Evolutionary conservation across 2,329 filamentous ascomycete genomes (phyloP), one percentile per base, ranked within the genome.

Genomic region (Sclerotinia sclerotiorum): DNA sequence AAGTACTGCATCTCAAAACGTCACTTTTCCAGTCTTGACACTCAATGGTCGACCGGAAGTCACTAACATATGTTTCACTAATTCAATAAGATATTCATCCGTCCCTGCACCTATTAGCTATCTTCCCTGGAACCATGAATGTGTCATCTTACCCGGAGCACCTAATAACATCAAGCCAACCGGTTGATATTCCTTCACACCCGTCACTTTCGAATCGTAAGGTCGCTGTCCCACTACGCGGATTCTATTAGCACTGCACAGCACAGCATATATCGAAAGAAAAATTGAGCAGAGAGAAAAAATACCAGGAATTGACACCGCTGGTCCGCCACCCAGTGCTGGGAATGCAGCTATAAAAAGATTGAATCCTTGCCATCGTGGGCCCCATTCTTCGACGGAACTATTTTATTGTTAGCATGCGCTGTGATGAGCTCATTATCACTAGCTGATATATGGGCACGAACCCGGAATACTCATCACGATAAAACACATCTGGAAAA

Each of bases 331-430:
- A 39, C 73, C 72, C 1, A 74, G 65, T 24, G 70, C 69, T 5
- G 72, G 71, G 51, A 69, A 71, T 17, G 69, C 67, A 17, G 71
- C 72, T 15, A 69, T 65, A 1, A 67, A 64, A 35, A 73, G 54
- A 5, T 71, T 69, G n/a, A 68, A 73, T 7, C 73, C 73, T 63
- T 74, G 73, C 73, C 72, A 73, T 11, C 27, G 63, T n/a, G 65
- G 61, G 2, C 69, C 69, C 4, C 51, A 55, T 56, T 72, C 64
- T 32, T 70, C 66, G 3, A 69, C n/a, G 4, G 67, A 58, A 24
- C 29, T 55, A 39, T 1, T 13, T 11, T 4, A 2, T 3, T 3
- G 10, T 58, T 35, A 52, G 27, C 6, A 54, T 3, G 7, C 10
- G 35, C 35, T 35, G 35, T 35, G 7, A 19, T 3, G 10, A 11